phyloP scores from a whole-genome alignment of 176 grass and related monocot genomes.

The Urochloa ruziziensis region DNA sequence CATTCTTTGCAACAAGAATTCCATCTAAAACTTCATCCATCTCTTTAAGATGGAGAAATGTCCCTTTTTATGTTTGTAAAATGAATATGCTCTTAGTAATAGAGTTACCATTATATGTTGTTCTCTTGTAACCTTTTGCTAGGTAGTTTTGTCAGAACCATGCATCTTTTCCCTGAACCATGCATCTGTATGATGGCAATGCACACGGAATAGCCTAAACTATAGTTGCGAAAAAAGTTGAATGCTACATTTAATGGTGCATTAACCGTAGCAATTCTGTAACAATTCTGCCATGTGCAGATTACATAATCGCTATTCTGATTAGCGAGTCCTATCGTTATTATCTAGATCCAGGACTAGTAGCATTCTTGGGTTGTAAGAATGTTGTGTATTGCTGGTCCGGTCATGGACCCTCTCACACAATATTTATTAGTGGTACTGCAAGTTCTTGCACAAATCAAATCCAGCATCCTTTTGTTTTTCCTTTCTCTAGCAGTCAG shows the following conservation, averaged over 20 bases:
- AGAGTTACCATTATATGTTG: conserved; percentile 5
- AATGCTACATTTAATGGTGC: background rate
- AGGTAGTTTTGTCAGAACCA: background rate
- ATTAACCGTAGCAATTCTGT: conserved; percentile 4
- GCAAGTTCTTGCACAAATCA: background rate
- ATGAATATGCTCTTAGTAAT: background rate
- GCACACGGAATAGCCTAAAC: background rate
- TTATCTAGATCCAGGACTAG: background rate
- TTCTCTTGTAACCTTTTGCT: background rate
- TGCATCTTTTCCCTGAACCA: background rate
- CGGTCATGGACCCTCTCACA: background rate
- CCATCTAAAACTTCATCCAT: conserved; percentile 2
- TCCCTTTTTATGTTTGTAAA: background rate
- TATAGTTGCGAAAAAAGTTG: background rate
- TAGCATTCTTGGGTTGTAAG: background rate
- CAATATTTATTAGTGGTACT: background rate
- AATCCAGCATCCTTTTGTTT: conserved; percentile 23
- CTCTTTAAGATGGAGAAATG: conserved; percentile 7
- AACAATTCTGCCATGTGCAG: background rate
- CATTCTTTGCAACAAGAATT: background rate
- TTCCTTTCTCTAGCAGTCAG: too few species aligned
- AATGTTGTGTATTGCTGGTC: conserved; percentile 4
- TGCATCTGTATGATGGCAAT: background rate
- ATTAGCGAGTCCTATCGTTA: background rate
- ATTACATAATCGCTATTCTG: background rate